Conservation (phyloP, 208 protist species). For the Sergeia podlipaevii region DNA sequence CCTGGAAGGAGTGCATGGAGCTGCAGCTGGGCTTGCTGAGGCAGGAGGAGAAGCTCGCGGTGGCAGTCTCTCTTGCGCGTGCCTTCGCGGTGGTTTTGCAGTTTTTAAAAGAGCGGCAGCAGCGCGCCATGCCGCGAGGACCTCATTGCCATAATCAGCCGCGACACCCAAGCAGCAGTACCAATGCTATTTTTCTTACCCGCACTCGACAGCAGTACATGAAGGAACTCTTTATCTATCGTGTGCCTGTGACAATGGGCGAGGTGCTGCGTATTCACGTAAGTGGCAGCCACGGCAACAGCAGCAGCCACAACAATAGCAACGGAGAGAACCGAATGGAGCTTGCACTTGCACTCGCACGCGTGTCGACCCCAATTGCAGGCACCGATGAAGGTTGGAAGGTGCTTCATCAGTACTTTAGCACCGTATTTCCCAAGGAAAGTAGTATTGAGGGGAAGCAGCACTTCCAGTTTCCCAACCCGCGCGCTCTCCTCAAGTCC, state of each 20-base stretch:
- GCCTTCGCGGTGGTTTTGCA: constrained; percentile 33
- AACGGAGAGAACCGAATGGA: constrained; percentile 17
- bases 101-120: constrained; percentile 43
- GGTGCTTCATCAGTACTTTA: constrained; percentile 52
- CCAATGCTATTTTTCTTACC: not conserved
- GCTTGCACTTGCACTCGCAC: constrained; percentile 39
- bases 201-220: constrained; percentile 17
- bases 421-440: constrained; percentile 19
- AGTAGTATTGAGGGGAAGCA: not conserved
- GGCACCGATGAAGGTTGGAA: constrained; percentile 48
- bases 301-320: not conserved
- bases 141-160: not conserved
- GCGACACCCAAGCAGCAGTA: not conserved
- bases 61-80: constrained; percentile 43
- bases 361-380: constrained; percentile 27
- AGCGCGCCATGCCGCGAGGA: constrained; percentile 6
- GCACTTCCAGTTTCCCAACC: not conserved
- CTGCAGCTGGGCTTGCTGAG: constrained; percentile 43
- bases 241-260: constrained; percentile 61
- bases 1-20: constrained; percentile 81
- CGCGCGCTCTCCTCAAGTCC: not conserved
- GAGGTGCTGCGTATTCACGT: constrained; percentile 40
- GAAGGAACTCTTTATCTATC: constrained; percentile 46
- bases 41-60: constrained; percentile 34
- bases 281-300: not conserved